A percentile compares a stretch with the other conserved stretches of the same genome.
These are phyloP conservation scores for Tetradesmus lagerheimii DNA, from an alignment of 139 green algal species.

Conservation along the genomic window DNA sequence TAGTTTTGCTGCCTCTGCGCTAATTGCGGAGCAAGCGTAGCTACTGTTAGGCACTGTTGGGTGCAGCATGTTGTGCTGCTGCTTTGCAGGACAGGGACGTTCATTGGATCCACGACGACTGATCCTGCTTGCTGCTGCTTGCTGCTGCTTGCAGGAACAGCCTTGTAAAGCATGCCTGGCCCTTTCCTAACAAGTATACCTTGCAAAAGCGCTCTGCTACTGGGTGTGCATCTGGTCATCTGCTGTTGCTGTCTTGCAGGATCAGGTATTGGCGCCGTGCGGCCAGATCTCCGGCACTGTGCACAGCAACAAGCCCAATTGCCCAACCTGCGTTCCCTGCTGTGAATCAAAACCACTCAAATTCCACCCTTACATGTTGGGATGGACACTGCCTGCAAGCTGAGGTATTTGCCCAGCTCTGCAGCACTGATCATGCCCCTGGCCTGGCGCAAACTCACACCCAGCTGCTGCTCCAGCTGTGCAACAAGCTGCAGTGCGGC, in stretches of 20 bases:
- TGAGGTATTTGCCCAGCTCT: not conserved
- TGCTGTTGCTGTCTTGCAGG: not conserved
- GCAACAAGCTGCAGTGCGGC: not conserved
- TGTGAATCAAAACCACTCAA: not conserved
- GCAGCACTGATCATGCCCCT: not conserved
- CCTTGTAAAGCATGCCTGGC: too few relatives aligned
- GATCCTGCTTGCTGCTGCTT: too few relatives aligned
- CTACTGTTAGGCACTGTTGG: too few relatives aligned
- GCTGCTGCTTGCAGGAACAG: too few relatives aligned
- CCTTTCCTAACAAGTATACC: too few relatives aligned
- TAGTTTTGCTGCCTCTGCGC: too few relatives aligned
- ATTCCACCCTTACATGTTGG: not conserved
- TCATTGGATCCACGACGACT: too few relatives aligned
- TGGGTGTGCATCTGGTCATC: not conserved
- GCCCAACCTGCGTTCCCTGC: not conserved
- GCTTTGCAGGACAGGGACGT: too few relatives aligned
- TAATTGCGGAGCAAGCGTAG: too few relatives aligned
- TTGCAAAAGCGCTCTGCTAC: too few relatives aligned
- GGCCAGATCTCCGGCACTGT: not conserved
- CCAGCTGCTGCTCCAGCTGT: not conserved
- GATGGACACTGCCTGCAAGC: conserved; percentile 12
- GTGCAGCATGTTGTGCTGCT: too few relatives aligned
- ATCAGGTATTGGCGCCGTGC: not conserved
- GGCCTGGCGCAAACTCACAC: not conserved
- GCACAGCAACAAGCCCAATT: not conserved